Evolutionary conservation across 345 rosid species (phyloP).

Genomic region (Eucalyptus viminalis): DNA sequence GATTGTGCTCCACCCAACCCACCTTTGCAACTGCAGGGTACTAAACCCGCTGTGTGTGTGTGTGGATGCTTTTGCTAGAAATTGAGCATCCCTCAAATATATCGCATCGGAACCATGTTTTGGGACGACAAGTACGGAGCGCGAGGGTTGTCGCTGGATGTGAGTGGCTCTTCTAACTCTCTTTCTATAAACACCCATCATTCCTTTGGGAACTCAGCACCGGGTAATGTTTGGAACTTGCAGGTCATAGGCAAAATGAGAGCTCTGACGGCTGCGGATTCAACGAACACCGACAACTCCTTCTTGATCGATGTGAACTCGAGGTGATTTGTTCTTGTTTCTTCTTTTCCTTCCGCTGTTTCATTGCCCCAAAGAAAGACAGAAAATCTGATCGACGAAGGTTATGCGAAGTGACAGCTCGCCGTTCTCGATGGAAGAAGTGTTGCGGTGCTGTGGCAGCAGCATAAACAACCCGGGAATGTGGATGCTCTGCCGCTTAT

Average conservation of each 20-base stretch:
- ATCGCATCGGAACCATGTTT: constrained; percentile 95
- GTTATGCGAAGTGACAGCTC: constrained; percentile 14
- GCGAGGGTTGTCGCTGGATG: constrained; percentile 85
- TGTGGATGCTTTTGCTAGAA: not conserved
- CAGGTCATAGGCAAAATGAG: constrained; percentile 94
- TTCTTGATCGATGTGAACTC: constrained; percentile 93
- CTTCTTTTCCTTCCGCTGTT: not conserved
- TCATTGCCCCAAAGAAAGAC: not conserved
- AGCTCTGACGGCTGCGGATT: constrained; percentile 89
- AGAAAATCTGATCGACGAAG: not conserved
- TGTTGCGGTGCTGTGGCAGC: constrained; percentile 20
- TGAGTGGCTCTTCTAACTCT: constrained; percentile 10
- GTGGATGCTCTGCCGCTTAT: constrained; percentile 42
- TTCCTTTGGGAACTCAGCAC: not conserved
- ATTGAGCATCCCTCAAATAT: constrained; percentile 79
- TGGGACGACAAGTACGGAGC: constrained; percentile 99
- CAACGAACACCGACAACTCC: constrained; percentile 85
- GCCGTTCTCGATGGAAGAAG: constrained; percentile 53
- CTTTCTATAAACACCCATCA: not conserved
- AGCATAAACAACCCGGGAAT: constrained; percentile 15
- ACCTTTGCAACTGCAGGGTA: not conserved
- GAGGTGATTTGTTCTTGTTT: constrained; percentile 32
- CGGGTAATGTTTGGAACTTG: not conserved
- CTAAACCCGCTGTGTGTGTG: not conserved
- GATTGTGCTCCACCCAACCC: not conserved